Evolutionary conservation across 1,284 basidiomycete species (phyloP), one percentile per base, ranked within the genome.

Genomic region (Moesziomyces sp.): DNA sequence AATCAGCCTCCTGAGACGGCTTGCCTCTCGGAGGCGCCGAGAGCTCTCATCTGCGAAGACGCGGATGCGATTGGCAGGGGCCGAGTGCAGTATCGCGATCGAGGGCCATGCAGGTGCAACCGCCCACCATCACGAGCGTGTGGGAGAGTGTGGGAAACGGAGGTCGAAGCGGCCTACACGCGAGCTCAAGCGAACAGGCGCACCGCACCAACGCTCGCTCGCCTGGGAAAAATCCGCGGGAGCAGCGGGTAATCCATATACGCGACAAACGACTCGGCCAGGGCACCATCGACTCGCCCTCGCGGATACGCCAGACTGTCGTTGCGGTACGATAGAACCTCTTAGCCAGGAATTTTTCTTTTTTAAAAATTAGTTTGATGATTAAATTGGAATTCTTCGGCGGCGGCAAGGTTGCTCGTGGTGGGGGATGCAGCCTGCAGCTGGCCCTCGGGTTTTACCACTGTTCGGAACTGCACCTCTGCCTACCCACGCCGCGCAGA

Each of bases 211-310:
- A 35, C 23, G 30, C 30, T 8, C 30, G 30, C n/a, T 13, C 23
- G 7, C 21, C 23, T 52, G 38, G 23, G 50, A 52, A 11, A 52
- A 52, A 52, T 52, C 50, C 50, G 50, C 50, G 38, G 49, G 19
- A 23, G 49, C 18, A n/a, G 7, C 52, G 52, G 52, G 46, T 54
- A 46, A 54, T 54, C 52, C 44, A 23, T 19, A 18, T 42, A 47
- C 46, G 53, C 53, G 53, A 55, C 53, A 50, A 46, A 24, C 24
- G 46, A 46, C 46, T 30, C 30, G 30, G 2, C 30, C 30, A 30
- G 9, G 30, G 11, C 30, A 28, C 28, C 28, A 28, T 9, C 28
- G 28, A 28, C 28, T 28, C 28, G 21, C 9, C 28, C 28, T 28
- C 28, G 28, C 28, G 28, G 28, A 28, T 9, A 30, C 30, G 9